Evolutionary conservation across 192 early-diverging fungal species (phyloP).

Genomic region (Phycomyces blakesleeanus): DNA sequence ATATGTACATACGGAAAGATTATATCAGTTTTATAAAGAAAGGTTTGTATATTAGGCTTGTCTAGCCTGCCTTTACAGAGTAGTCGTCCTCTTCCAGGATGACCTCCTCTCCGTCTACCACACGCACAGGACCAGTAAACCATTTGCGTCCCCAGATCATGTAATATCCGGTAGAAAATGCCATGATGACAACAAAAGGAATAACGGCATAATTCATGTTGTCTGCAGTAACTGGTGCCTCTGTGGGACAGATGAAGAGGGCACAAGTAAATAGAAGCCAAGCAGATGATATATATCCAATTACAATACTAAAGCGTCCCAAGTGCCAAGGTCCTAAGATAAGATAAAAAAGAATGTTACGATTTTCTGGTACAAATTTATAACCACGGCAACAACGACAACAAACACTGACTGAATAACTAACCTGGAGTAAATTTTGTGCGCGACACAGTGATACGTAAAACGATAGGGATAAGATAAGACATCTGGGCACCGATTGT

Average conservation of each 20-base stretch:
- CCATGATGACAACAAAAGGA: constrained; percentile 41
- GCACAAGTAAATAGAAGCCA: constrained; percentile 42
- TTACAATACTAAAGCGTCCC: constrained; percentile 36
- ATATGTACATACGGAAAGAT: too few relatives aligned
- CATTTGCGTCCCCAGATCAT: constrained; percentile 44
- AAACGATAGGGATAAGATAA: constrained; percentile 46
- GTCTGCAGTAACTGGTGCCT: constrained; percentile 34
- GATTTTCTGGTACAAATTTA: too few relatives aligned
- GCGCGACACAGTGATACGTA: constrained; percentile 41
- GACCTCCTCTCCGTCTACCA: constrained; percentile 7
- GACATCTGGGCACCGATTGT: constrained; percentile 50
- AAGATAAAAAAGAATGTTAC: constrained; percentile 26
- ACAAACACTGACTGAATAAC: too few relatives aligned
- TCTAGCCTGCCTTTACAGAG: too few relatives aligned
- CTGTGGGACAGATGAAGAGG: constrained; percentile 38
- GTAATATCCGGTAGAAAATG: constrained; percentile 33
- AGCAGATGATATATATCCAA: constrained; percentile 33
- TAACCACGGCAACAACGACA: too few relatives aligned
- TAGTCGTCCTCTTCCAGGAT: constrained; percentile 2
- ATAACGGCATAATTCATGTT: constrained; percentile 41
- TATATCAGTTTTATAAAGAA: too few relatives aligned
- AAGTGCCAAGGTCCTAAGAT: constrained; percentile 39
- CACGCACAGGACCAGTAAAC: constrained; percentile 36
- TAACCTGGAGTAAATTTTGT: constrained; percentile 38
- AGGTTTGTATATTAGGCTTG: too few relatives aligned